Evolutionary conservation across 352 stramenopile genomes (phyloP).

Genomic region (Plasmopara muralis): DNA sequence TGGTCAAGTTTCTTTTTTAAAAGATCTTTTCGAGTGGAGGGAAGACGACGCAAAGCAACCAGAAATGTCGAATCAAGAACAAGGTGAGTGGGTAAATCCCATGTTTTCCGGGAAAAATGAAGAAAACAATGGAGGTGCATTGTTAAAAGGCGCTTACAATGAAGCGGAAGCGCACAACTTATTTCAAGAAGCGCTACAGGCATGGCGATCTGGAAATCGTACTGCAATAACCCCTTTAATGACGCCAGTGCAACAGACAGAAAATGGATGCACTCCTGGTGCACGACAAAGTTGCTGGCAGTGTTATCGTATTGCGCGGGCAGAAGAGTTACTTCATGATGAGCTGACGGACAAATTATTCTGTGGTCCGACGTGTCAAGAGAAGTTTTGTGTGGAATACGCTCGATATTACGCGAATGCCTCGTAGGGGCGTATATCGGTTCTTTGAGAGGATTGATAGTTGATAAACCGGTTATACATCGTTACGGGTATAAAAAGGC

Average conservation of each 20-base stretch:
- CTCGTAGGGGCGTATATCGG: no score
- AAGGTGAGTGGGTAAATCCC: constrained; percentile 62
- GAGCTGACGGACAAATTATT: constrained; percentile 43
- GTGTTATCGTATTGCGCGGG: constrained; percentile 54
- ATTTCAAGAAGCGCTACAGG: constrained; percentile 51
- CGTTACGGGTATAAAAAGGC: no score
- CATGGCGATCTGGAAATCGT: constrained; percentile 39
- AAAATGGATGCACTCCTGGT: constrained; percentile 36
- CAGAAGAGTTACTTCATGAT: constrained; percentile 40
- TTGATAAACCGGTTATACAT: no score
- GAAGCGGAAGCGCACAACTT: constrained; percentile 63
- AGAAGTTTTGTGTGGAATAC: constrained; percentile 42
- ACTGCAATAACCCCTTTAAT: neutral
- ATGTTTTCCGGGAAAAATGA: constrained; percentile 14
- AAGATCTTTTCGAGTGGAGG: constrained; percentile 72
- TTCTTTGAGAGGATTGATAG: no score
- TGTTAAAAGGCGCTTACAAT: constrained; percentile 57
- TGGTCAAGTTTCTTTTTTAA: constrained; percentile 73
- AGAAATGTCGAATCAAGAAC: constrained; percentile 23
- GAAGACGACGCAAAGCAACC: constrained; percentile 24
- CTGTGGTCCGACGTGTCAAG: constrained; percentile 37
- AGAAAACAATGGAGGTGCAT: constrained; percentile 27
- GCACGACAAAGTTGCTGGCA: constrained; percentile 75
- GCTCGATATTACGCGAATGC: constrained; percentile 36
- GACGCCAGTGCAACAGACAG: constrained; percentile 30